These are phyloP conservation scores for Leucogyrophana mollusca DNA, from an alignment of 768 basidiomycete genomes.

Conservation along the genomic window DNA sequence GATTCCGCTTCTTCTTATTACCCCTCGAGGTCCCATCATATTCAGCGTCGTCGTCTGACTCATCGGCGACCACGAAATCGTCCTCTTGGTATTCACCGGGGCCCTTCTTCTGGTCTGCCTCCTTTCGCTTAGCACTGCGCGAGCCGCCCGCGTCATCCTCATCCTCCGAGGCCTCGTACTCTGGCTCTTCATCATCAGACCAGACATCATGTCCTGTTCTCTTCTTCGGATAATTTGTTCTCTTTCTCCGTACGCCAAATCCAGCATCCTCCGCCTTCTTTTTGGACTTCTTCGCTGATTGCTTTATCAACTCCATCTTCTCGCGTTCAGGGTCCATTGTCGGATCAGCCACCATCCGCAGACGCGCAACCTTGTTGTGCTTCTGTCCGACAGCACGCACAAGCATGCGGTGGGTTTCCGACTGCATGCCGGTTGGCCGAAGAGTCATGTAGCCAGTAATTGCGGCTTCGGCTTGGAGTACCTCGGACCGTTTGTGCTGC, in stretches of 20 bases:
- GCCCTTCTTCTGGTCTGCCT: slow-evolving; percentile 44
- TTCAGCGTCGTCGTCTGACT: slow-evolving; percentile 61
- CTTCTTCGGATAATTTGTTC: slow-evolving; percentile 41
- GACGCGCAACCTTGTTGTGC: slow-evolving; percentile 76
- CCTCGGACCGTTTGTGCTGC: slow-evolving; percentile 81
- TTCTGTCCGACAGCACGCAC: slow-evolving; percentile 85
- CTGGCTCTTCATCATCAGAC: slow-evolving; percentile 67
- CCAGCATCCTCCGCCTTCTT: slow-evolving; percentile 53
- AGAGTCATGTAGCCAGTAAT: slow-evolving; percentile 83
- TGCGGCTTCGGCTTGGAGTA: slow-evolving; percentile 83
- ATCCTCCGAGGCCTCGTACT: slow-evolving; percentile 57
- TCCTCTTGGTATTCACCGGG: slow-evolving; percentile 79
- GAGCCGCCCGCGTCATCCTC: slow-evolving; percentile 47
- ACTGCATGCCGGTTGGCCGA: slow-evolving; percentile 87
- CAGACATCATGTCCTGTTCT: slow-evolving; percentile 48
- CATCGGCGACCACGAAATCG: slow-evolving; percentile 81
- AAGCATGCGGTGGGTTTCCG: slow-evolving; percentile 85
- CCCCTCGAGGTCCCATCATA: slow-evolving; percentile 33
- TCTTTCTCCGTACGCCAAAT: slow-evolving; percentile 46
- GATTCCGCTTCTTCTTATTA: slow-evolving; percentile 38
- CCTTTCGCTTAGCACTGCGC: slow-evolving; percentile 42
- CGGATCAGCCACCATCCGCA: slow-evolving; percentile 79
- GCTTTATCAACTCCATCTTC: slow-evolving; percentile 64
- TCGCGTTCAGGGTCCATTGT: slow-evolving; percentile 74
- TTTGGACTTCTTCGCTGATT: slow-evolving; percentile 62